Conservation (phyloP, 768 basidiomycete genomes). For the Goffeauzyma gilvescens region DNA sequence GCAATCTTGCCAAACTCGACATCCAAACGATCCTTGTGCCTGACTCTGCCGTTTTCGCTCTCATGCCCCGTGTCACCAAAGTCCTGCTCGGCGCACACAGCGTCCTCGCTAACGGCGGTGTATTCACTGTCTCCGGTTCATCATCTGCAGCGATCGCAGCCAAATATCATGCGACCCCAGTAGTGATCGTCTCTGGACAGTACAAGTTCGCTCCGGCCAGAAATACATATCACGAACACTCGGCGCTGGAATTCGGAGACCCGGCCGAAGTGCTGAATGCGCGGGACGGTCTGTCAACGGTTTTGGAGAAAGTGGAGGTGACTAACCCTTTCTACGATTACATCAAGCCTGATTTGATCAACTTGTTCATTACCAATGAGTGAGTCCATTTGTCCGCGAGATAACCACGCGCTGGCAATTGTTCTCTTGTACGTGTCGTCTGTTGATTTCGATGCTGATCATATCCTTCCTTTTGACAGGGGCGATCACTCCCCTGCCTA, state of each 20-base stretch:
- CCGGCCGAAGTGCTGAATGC: conserved; percentile 38
- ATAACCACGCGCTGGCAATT: neutral
- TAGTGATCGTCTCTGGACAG: conserved; percentile 84
- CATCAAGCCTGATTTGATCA: conserved; percentile 74
- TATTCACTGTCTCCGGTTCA: conserved; percentile 75
- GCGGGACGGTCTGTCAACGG: conserved; percentile 39
- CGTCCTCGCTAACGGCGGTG: conserved; percentile 90
- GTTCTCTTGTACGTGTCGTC: neutral
- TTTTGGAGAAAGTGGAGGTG: conserved; percentile 78
- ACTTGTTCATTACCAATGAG: conserved; percentile 94
- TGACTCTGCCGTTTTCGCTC: conserved; percentile 82
- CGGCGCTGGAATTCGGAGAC: conserved; percentile 27
- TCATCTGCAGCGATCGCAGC: conserved; percentile 72
- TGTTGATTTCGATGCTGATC: neutral
- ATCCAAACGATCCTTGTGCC: conserved; percentile 95
- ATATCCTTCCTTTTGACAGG: conserved; percentile 34
- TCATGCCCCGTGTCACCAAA: conserved; percentile 94
- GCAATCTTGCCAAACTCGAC: conserved; percentile 54
- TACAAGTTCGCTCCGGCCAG: conserved; percentile 78
- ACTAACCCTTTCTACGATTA: conserved; percentile 95
- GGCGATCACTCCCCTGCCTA: conserved; percentile 93
- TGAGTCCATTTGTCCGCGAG: too few relatives aligned
- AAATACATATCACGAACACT: conserved; percentile 30
- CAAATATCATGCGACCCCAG: conserved; percentile 69
- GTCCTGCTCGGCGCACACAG: conserved; percentile 85